Evolutionary conservation across 306 rosid species (phyloP).

Genomic region (Rosa rugosa): DNA sequence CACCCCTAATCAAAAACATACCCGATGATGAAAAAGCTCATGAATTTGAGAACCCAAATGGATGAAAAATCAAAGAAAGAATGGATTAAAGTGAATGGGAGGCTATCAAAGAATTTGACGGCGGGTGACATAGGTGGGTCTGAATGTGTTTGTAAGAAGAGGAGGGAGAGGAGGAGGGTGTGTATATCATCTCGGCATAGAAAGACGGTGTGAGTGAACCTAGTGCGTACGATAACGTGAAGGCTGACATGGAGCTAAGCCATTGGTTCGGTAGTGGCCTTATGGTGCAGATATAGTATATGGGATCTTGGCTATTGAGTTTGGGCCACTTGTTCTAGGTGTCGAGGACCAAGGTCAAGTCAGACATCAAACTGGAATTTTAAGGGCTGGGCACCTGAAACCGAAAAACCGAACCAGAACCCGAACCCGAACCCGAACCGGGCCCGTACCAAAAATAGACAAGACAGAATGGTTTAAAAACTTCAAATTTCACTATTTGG

Average conservation of each 20-base stretch:
- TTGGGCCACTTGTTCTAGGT: not conserved
- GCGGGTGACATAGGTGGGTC: slow-evolving; percentile 41
- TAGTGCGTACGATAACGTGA: slow-evolving; percentile 13
- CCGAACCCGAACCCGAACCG: no score
- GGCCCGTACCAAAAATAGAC: no score
- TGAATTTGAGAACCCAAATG: slow-evolving; percentile 16
- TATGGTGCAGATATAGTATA: not conserved
- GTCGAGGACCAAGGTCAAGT: not conserved
- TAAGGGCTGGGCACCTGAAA: no score
- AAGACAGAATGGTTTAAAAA: no score
- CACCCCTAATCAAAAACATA: slow-evolving; percentile 3
- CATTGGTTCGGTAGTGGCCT: not conserved
- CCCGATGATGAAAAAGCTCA: slow-evolving; percentile 11
- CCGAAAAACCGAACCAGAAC: no score
- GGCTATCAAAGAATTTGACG: slow-evolving; percentile 24
- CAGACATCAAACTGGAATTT: not conserved
- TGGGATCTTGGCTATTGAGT: not conserved
- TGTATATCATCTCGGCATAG: slow-evolving; percentile 22
- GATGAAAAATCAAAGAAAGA: slow-evolving; percentile 11
- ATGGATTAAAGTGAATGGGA: slow-evolving; percentile 20
- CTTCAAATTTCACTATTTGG: no score
- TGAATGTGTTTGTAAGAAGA: slow-evolving; percentile 11
- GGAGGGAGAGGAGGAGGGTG: not conserved
- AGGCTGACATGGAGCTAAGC: slow-evolving; percentile 15
- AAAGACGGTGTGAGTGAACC: slow-evolving; percentile 28